Base-by-base conservation (phyloP, 108 stramenopile genomes). In the Hondaea fermentalgiana region DNA sequence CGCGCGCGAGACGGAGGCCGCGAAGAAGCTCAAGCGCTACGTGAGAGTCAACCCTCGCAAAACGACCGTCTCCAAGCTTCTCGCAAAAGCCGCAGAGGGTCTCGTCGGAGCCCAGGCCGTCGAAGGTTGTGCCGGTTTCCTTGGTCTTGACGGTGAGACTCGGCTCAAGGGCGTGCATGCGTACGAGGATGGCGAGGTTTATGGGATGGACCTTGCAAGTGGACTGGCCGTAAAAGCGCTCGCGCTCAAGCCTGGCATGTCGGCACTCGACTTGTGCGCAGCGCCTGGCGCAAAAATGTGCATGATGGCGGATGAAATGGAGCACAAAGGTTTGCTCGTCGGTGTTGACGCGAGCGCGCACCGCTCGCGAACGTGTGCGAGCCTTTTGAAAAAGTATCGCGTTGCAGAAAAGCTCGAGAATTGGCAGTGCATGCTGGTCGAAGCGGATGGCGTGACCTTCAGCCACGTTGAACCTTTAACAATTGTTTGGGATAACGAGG, bases 131-230 rank as follows among this genome's bases (percentile, higher is more conserved):
- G 64, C 51, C 12, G 92, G 51, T 2, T 88, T 88, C 57, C 58
- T 59, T 12, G 17, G 43, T 6, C 64, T 69, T 5, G 49, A 60
- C n/a, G 87, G 35, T 4, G 19, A 12, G 16, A 5, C 35, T 14
- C 42, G 45, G 25, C 87, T 90, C 10, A 90, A 90, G 19, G 59
- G 55, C 5, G 4, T 55, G 5, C 21, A 43, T 14, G 10, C 60
- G 19, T 90, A 88, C 71, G 53, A 88, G 69, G 87, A 28, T 29
- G 87, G 87, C 47, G 19, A 23, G 23, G 60, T 97, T 5, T 96
- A 96, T 90, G 97, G 96, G 14, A 96, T 96, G 94, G 97, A 97
- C 92, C 94, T 96, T 10, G 95, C 95, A 44, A 96, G 95, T 42
- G 97, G 97, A 19, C 95, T 95, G 45, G 96, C 95, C 14, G 96